phyloP scores from a whole-genome alignment of 306 rosid genomes.

The Cicer cuneatum region DNA sequence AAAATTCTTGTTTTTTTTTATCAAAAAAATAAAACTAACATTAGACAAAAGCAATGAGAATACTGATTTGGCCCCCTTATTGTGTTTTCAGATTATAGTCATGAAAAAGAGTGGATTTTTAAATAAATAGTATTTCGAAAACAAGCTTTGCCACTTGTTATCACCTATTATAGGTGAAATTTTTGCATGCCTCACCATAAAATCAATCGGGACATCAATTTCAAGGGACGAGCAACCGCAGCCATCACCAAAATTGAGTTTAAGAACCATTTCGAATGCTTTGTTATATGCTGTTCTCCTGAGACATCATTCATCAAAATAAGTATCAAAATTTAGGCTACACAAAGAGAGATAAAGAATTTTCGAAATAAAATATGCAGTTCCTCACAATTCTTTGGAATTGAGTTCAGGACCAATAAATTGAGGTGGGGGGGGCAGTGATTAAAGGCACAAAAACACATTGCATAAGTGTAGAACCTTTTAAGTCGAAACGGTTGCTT shows the following conservation, averaged over 20 bases:
- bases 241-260: slow-evolving; percentile 83
- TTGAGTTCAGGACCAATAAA: slow-evolving; percentile 40
- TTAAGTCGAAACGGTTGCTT: slow-evolving; percentile 62
- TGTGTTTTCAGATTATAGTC: slow-evolving; percentile 10
- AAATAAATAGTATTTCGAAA: slow-evolving; percentile 13
- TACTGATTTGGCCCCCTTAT: neutral
- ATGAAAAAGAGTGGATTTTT: neutral
- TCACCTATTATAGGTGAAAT: slow-evolving; percentile 20
- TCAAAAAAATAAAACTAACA: neutral
- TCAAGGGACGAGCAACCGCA: slow-evolving; percentile 72
- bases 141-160: slow-evolving; percentile 14
- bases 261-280: slow-evolving; percentile 85
- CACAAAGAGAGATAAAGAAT: neutral
- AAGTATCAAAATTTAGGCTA: slow-evolving; percentile 23
- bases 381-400: slow-evolving; percentile 14
- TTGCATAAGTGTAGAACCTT: slow-evolving; percentile 44
- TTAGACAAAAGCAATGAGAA: neutral
- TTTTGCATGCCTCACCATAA: slow-evolving; percentile 61
- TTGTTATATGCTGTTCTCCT: slow-evolving; percentile 78
- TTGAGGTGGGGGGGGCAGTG: neutral
- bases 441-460: slow-evolving; percentile 15
- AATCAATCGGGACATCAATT: slow-evolving; percentile 77
- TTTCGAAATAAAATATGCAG: neutral
- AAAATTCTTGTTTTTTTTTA: neutral
- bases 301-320: slow-evolving; percentile 47